Percentiles rank a stretch among this genome's conserved stretches.
phyloP scores from a whole-genome alignment of 2,329 filamentous ascomycete species.

The Microcyclosporella mali region DNA sequence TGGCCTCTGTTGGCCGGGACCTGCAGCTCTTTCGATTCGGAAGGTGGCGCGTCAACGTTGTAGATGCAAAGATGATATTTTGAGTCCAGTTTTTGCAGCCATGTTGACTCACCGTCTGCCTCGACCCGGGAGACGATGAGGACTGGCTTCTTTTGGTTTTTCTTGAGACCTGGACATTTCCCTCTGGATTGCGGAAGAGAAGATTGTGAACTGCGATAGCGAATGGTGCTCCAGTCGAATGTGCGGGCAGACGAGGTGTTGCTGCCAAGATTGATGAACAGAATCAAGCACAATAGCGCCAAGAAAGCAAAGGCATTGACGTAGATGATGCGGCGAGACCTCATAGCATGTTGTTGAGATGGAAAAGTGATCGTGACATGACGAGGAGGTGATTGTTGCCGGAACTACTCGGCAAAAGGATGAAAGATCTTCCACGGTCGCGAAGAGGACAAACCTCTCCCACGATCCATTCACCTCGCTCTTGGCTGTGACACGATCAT shows the following conservation, averaged over 20 bases:
- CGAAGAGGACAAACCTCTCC: no score
- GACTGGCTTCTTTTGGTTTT: slow-evolving; percentile 36
- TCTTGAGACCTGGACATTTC: slow-evolving; percentile 38
- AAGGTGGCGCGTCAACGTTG: slow-evolving; percentile 31
- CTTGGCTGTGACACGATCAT: no score
- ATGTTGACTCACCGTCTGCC: slow-evolving; percentile 37
- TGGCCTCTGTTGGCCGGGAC: slow-evolving; percentile 51
- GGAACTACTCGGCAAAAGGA: no score
- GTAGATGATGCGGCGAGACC: no score
- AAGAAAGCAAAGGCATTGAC: slow-evolving; percentile 6
- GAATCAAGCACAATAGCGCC: slow-evolving; percentile 7
- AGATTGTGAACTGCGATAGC: slow-evolving; percentile 37
- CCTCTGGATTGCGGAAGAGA: slow-evolving; percentile 33
- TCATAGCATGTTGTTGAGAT: no score
- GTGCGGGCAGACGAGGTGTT: slow-evolving; percentile 7
- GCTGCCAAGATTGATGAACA: slow-evolving; percentile 9
- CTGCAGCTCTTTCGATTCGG: slow-evolving; percentile 30
- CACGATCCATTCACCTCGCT: no score
- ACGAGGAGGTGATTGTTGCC: no score
- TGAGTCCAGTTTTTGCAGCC: slow-evolving; percentile 36
- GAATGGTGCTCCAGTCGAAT: slow-evolving; percentile 41
- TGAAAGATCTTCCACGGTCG: no score
- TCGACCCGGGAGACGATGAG: slow-evolving; percentile 40
- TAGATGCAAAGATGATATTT: slow-evolving; percentile 45
- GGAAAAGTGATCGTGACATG: no score